phyloP scores from a whole-genome alignment of 2,329 filamentous ascomycete genomes.

The Alternaria dauci region DNA sequence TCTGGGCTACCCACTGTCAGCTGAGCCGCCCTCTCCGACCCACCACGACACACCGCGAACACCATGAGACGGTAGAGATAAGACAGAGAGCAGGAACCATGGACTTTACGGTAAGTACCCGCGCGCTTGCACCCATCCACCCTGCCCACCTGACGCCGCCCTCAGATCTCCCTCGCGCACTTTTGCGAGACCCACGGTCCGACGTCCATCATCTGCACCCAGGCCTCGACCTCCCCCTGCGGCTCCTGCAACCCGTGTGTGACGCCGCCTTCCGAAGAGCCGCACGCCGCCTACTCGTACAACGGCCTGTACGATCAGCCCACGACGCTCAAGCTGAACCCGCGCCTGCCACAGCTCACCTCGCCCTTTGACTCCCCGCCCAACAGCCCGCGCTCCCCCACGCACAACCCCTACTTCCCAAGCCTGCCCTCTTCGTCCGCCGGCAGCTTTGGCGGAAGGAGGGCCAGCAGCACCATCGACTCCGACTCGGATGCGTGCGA shows the following conservation, averaged over 20 bases:
- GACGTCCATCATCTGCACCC: slow-evolving; percentile 68
- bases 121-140: slow-evolving; percentile 26
- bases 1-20: slow-evolving; percentile 38
- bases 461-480: slow-evolving; percentile 50
- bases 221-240: slow-evolving; percentile 64
- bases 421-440: slow-evolving; percentile 43
- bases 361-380: slow-evolving; percentile 54
- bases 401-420: slow-evolving; percentile 61
- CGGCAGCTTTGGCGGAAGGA: slow-evolving; percentile 41
- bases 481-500: slow-evolving; percentile 64
- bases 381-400: slow-evolving; percentile 51
- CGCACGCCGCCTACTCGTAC: slow-evolving; percentile 42
- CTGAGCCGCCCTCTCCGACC: slow-evolving; percentile 44
- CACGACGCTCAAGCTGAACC: slow-evolving; percentile 42
- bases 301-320: slow-evolving; percentile 48
- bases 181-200: slow-evolving; percentile 70
- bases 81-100: slow-evolving; percentile 42
- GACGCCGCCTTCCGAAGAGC: slow-evolving; percentile 52
- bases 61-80: slow-evolving; percentile 45
- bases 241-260: slow-evolving; percentile 60
- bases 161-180: slow-evolving; percentile 67
- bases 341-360: slow-evolving; percentile 43
- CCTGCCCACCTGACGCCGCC: slow-evolving; percentile 8
- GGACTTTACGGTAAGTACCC: slow-evolving; percentile 52
- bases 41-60: slow-evolving; percentile 32